A percentile compares a stretch with the other conserved stretches of the same genome.
Conservation (phyloP, 495 filamentous ascomycete genomes). For the Parachaetomium inaequale region DNA sequence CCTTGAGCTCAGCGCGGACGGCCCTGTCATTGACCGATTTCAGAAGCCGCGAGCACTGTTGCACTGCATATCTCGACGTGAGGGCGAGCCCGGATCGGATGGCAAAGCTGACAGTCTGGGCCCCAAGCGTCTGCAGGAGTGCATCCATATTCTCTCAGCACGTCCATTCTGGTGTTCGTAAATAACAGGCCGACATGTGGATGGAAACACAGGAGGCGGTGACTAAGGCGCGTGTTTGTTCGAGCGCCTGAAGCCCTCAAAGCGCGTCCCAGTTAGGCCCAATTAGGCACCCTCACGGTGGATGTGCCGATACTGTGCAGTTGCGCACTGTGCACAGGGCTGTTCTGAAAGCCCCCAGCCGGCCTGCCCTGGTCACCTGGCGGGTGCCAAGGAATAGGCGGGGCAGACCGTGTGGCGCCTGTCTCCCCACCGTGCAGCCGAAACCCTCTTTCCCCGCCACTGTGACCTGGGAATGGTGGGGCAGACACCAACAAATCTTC, state of each 20-base stretch:
- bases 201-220: neutral
- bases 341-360: neutral
- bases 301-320: neutral
- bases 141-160: conserved; percentile 63
- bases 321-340: conserved; percentile 6
- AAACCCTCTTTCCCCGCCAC: conserved; percentile 29
- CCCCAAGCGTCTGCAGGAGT: conserved; percentile 62
- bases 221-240: neutral
- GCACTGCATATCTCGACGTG: conserved; percentile 80
- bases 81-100: conserved; percentile 86
- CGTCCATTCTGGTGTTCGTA: conserved; percentile 17
- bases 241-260: neutral
- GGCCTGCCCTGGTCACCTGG: neutral
- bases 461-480: conserved; percentile 30
- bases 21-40: conserved; percentile 65
- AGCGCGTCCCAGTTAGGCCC: neutral
- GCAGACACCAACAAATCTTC: conserved; percentile 29
- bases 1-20: conserved; percentile 61
- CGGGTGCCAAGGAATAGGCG: neutral
- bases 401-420: neutral
- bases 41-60: conserved; percentile 74
- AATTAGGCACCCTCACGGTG: neutral
- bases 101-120: conserved; percentile 86
- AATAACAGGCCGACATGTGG: neutral
- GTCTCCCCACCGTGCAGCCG: neutral